These are phyloP conservation scores for Trifolium dubium DNA, from an alignment of 306 rosid species.

Conservation along the genomic window DNA sequence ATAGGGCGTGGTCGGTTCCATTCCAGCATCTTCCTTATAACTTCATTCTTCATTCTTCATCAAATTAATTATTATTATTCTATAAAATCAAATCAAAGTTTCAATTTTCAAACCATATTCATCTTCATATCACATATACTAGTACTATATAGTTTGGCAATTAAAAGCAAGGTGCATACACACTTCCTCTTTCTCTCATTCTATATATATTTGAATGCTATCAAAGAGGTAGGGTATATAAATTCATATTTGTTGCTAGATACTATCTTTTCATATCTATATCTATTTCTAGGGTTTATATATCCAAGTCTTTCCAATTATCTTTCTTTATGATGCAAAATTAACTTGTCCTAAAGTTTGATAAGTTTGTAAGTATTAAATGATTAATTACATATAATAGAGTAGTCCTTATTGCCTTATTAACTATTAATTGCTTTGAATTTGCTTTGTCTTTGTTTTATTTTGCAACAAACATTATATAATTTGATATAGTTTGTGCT, in stretches of 20 bases:
- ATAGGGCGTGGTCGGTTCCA: conserved; percentile 85
- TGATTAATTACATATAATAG: background rate
- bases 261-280: conserved; percentile 15
- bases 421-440: conserved; percentile 20
- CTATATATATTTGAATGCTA: conserved; percentile 24
- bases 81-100: conserved; percentile 33
- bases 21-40: conserved; percentile 71
- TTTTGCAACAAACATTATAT: background rate
- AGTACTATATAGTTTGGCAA: conserved; percentile 17
- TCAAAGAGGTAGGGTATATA: conserved; percentile 22
- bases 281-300: conserved; percentile 38
- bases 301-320: conserved; percentile 11
- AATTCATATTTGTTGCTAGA: conserved; percentile 8
- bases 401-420: conserved; percentile 1
- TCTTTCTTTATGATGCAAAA: conserved; percentile 9
- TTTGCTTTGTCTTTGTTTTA: background rate
- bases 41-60: conserved; percentile 1
- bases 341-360: background rate
- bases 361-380: background rate
- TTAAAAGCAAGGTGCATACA: conserved; percentile 26
- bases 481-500: too few relatives aligned
- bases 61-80: conserved; percentile 39
- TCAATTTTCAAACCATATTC: background rate
- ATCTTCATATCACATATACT: background rate
- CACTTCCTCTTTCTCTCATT: conserved; percentile 29